Evolutionary conservation across 1,284 basidiomycete genomes (phyloP), one percentile per base, ranked within the genome.

Genomic region (Rhodofomes roseus): DNA sequence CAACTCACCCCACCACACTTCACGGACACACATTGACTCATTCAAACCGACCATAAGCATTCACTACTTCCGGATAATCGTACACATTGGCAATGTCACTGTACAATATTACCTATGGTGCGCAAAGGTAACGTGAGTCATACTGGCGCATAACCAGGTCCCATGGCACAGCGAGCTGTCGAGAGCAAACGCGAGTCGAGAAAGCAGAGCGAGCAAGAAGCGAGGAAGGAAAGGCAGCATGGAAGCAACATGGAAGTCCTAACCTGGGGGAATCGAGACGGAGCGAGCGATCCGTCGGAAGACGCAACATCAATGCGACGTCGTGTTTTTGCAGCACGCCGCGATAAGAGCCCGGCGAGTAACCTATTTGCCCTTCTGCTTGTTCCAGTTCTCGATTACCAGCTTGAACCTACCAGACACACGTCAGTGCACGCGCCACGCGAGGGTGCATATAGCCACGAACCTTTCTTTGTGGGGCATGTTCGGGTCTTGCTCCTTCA

Each of bases 311-410:
- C 5, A 25, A 25, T 27, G 16, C 46, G 16, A 48, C 14, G 46
- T 29, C 18, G 27, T 4, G 46, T 22, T 2, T 27, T 48, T 48
- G 46, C 44, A 46, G 31, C 16, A 25, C 36, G 40, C 25, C 37
- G 27, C 14, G 31, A 50, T 51, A 12, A 51, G 58, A 44, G 48
- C n/a, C 46, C 14, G 46, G 40, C 50, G 58, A 53, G 62, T 66
- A 74, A 81, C 83, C 14, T 84, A 84, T 70, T 87, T 88, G 70
- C 87, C 85, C 70, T 85, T 86, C 59, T 86, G 80, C 63, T 79
- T 83, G 73, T 88, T 89, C 89, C 89, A 92, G 74, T 90, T 91
- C 48, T 82, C 67, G 2, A 89, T 88, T 23, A 89, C 89, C 56
- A 81, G 68, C 73, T 87, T 90, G 77, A 91, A 91, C 70, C 89